Evolutionary conservation across 2,329 filamentous ascomycete species (phyloP).

Genomic region (Malbranchea zuffiana): DNA sequence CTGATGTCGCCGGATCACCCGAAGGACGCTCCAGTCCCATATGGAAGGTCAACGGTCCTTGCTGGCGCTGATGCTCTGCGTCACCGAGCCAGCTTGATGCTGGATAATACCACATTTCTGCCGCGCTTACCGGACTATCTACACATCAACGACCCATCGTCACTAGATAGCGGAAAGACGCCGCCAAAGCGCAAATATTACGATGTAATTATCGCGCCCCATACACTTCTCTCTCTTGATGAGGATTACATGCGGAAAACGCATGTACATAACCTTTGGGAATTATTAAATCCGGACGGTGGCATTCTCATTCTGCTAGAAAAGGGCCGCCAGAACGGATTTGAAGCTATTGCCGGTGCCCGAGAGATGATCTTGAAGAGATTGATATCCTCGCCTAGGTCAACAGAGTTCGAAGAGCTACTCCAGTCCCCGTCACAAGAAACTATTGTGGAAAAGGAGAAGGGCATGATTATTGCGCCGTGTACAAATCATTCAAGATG

Average conservation of each 20-base stretch:
- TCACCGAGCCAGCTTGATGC: slow-evolving; percentile 60
- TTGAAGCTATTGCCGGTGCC: slow-evolving; percentile 80
- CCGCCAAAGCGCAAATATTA: slow-evolving; percentile 61
- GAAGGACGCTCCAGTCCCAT: slow-evolving; percentile 38
- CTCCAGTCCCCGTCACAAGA: slow-evolving; percentile 22
- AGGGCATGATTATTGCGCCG: slow-evolving; percentile 50
- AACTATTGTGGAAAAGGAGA: slow-evolving; percentile 38
- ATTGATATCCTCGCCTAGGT: slow-evolving; percentile 54
- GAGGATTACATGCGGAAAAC: slow-evolving; percentile 68
- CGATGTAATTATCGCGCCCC: slow-evolving; percentile 82
- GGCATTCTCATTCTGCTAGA: slow-evolving; percentile 81
- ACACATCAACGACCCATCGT: slow-evolving; percentile 47
- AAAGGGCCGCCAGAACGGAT: slow-evolving; percentile 82
- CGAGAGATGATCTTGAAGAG: slow-evolving; percentile 66
- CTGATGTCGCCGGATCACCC: slow-evolving; percentile 43
- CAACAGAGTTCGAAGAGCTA: slow-evolving; percentile 33
- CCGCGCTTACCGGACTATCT: slow-evolving; percentile 83
- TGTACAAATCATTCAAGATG: slow-evolving; percentile 85
- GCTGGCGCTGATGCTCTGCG: slow-evolving; percentile 65
- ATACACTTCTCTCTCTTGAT: slow-evolving; percentile 64
- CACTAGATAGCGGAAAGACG: slow-evolving; percentile 46
- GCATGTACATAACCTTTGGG: slow-evolving; percentile 81
- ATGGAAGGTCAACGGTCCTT: slow-evolving; percentile 69
- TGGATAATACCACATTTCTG: slow-evolving; percentile 85
- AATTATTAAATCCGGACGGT: slow-evolving; percentile 67